Conservation (phyloP, 768 basidiomycete species). For the Candolleomyces eurysporus region DNA sequence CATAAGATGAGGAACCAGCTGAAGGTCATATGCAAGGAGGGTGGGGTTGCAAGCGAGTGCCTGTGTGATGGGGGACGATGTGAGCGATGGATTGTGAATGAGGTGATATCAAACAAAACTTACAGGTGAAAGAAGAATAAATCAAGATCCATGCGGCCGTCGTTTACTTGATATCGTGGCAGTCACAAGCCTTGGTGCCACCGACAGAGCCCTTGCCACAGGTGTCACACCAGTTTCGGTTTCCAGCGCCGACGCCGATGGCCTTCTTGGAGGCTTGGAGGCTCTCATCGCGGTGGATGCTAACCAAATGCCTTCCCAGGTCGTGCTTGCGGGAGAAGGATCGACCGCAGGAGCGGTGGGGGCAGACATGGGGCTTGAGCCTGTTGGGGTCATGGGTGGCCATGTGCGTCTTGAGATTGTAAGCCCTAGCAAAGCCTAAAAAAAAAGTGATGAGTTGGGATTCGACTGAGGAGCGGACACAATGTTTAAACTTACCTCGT, state of each 20-base stretch:
- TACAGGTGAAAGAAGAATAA: conserved; percentile 2
- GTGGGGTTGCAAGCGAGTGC: conserved; percentile 25
- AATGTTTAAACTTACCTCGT: conserved; percentile 47
- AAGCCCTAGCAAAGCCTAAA: conserved; percentile 86
- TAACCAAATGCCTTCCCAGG: conserved; percentile 83
- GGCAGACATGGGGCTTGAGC: conserved; percentile 85
- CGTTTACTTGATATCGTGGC: conserved; percentile 61
- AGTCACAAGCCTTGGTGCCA: conserved; percentile 52
- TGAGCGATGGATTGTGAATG: conserved; percentile 1
- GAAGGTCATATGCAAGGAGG: conserved; percentile 19
- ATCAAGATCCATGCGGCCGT: conserved; percentile 5
- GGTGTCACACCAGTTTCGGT: conserved; percentile 66
- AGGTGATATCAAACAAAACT: background rate
- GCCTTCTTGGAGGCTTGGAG: conserved; percentile 45
- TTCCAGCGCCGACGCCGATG: conserved; percentile 69
- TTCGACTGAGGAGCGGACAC: background rate
- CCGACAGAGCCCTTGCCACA: conserved; percentile 74
- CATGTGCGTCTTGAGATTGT: conserved; percentile 94
- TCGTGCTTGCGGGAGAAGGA: conserved; percentile 96
- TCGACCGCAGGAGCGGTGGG: conserved; percentile 80
- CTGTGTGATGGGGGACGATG: conserved; percentile 12
- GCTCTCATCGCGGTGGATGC: conserved; percentile 76
- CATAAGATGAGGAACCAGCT: conserved; percentile 19
- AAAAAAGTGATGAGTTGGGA: conserved; percentile 10
- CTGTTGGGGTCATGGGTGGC: conserved; percentile 93